These are phyloP conservation scores for Crithidia sp. DNA, from an alignment of 208 protist species.

Conservation along the genomic window DNA sequence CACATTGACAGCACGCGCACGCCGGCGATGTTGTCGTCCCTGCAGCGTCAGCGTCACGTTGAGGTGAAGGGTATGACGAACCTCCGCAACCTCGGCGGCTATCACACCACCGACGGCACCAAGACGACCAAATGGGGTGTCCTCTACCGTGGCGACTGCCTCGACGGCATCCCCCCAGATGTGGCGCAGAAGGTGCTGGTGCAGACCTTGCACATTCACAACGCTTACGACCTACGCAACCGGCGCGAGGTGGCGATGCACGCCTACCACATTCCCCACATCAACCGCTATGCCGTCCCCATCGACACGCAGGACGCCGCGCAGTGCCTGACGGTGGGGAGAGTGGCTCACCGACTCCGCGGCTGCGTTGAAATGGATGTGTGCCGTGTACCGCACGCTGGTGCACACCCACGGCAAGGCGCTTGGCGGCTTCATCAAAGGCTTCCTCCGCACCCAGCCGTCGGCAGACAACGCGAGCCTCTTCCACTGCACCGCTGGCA, in stretches of 20 bases:
- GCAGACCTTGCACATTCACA: slow-evolving; percentile 38
- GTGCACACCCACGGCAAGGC: slow-evolving; percentile 10
- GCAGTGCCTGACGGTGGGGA: slow-evolving; percentile 14
- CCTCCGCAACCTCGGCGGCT: slow-evolving; percentile 54
- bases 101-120: slow-evolving; percentile 29
- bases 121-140: slow-evolving; percentile 48
- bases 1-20: no score
- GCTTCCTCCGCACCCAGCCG: slow-evolving; percentile 22
- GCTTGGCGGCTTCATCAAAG: slow-evolving; percentile 37
- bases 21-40: slow-evolving; percentile 3
- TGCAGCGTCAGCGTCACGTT: slow-evolving; percentile 37
- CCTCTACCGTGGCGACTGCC: slow-evolving; percentile 48
- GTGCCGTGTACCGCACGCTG: slow-evolving; percentile 32
- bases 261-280: slow-evolving; percentile 33
- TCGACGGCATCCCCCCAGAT: slow-evolving; percentile 27
- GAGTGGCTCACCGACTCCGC: slow-evolving; percentile 20
- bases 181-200: slow-evolving; percentile 35
- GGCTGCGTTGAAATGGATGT: slow-evolving; percentile 16
- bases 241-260: slow-evolving; percentile 25
- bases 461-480: slow-evolving; percentile 30
- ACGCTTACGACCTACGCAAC: slow-evolving; percentile 45
- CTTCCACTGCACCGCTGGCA: slow-evolving; percentile 63
- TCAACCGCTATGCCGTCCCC: slow-evolving; percentile 30
- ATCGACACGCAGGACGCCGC: slow-evolving; percentile 24
- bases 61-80: slow-evolving; percentile 40